phyloP scores from a whole-genome alignment of 2,329 filamentous ascomycete genomes.

The Verticillium longisporum region DNA sequence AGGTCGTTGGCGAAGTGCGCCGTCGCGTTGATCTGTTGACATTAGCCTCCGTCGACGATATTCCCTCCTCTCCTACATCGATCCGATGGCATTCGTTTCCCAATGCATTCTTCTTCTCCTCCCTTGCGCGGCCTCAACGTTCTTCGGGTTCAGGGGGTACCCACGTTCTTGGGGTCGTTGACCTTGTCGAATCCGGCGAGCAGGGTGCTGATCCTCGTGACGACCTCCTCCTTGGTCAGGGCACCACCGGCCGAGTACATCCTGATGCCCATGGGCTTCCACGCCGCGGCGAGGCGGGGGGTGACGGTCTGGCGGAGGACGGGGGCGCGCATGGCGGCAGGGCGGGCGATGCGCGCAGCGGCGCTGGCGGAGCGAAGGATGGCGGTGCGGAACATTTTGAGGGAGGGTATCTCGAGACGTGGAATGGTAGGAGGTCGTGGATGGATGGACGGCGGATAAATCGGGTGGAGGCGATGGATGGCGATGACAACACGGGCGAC shows the following conservation, averaged over 20 bases:
- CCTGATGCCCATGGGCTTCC: slow-evolving; percentile 63
- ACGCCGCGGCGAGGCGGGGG: slow-evolving; percentile 49
- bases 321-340: slow-evolving; percentile 31
- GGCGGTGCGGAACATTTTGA: slow-evolving; percentile 83
- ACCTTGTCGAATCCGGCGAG: slow-evolving; percentile 98
- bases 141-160: slow-evolving; percentile 16
- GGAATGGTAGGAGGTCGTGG: not conserved
- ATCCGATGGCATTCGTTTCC: too few species aligned
- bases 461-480: not conserved
- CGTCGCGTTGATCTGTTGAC: slow-evolving; percentile 63
- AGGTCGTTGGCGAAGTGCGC: slow-evolving; percentile 97
- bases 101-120: not conserved
- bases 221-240: slow-evolving; percentile 76
- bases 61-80: too few species aligned
- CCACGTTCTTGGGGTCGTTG: slow-evolving; percentile 57
- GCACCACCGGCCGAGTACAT: slow-evolving; percentile 80
- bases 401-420: not conserved
- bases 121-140: not conserved
- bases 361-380: slow-evolving; percentile 69
- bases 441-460: not conserved
- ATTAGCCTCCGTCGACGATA: not conserved
- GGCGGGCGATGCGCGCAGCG: slow-evolving; percentile 41
- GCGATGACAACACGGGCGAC: not conserved
- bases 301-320: slow-evolving; percentile 44
- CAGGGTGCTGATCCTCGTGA: slow-evolving; percentile 86